Conservation (phyloP, 2,329 filamentous ascomycete genomes). For the Bipolaris gigantea region DNA sequence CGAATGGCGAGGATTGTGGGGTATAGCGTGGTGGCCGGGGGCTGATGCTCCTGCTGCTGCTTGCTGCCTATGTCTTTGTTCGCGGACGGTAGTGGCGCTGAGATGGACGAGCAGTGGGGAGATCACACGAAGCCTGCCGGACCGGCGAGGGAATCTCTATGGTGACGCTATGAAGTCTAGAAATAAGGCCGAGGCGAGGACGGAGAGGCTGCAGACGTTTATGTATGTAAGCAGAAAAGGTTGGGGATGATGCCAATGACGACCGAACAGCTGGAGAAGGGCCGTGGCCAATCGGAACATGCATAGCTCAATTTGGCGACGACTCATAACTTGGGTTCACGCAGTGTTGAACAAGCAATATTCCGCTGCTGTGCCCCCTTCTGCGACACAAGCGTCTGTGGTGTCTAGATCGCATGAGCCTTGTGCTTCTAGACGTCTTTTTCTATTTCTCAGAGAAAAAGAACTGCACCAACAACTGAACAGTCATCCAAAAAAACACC, state of each 20-base stretch:
- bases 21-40: conserved; percentile 10
- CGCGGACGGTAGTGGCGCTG: neutral
- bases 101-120: neutral
- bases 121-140: neutral
- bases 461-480: neutral
- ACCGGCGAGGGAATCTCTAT: neutral
- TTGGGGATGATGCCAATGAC: conserved; percentile 43
- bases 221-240: conserved; percentile 4
- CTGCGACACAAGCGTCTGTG: neutral
- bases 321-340: conserved; percentile 8
- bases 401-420: neutral
- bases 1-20: conserved; percentile 46
- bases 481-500: conserved; percentile 9
- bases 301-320: conserved; percentile 11
- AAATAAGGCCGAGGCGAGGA: conserved; percentile 8
- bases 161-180: neutral
- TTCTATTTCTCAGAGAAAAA: neutral
- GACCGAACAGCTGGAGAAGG: conserved; percentile 11
- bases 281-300: conserved; percentile 14
- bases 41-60: conserved; percentile 1
- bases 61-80: neutral
- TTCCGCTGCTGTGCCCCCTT: neutral
- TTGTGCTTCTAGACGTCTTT: neutral
- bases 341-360: conserved; percentile 7
- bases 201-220: conserved; percentile 1